phyloP scores from a whole-genome alignment of 805 yeast genomes.

The Suhomyces emberorum region DNA sequence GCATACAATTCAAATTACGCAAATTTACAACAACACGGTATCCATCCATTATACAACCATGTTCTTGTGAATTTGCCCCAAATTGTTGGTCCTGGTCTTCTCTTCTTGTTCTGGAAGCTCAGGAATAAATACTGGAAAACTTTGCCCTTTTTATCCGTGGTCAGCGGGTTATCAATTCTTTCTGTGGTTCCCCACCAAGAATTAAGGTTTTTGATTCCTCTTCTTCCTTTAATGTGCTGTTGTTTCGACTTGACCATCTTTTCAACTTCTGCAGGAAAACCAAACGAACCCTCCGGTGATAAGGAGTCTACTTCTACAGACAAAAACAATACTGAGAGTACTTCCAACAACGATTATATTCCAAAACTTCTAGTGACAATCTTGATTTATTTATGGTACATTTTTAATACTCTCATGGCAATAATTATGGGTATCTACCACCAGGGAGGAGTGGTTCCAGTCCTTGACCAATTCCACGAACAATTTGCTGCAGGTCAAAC shows the following conservation, averaged over 20 bases:
- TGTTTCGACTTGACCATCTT: slow-evolving; percentile 47
- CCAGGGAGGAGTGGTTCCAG: slow-evolving; percentile 86
- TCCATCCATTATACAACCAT: slow-evolving; percentile 79
- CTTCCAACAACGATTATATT: not conserved
- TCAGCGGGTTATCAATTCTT: slow-evolving; percentile 59
- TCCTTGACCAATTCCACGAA: slow-evolving; percentile 41
- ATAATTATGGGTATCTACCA: slow-evolving; percentile 76
- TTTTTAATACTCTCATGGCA: slow-evolving; percentile 60
- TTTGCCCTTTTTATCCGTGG: slow-evolving; percentile 55
- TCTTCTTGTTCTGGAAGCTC: slow-evolving; percentile 41
- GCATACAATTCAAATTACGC: slow-evolving; percentile 57
- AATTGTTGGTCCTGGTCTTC: slow-evolving; percentile 72
- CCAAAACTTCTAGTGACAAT: slow-evolving; percentile 12
- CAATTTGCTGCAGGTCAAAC: not conserved
- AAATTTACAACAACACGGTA: slow-evolving; percentile 76
- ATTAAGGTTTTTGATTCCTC: slow-evolving; percentile 78
- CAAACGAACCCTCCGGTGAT: not conserved
- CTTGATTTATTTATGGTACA: slow-evolving; percentile 48
- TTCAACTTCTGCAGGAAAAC: not conserved
- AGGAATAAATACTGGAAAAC: slow-evolving; percentile 41
- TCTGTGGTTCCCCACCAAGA: slow-evolving; percentile 91
- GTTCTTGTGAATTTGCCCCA: slow-evolving; percentile 72
- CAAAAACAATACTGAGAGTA: not conserved
- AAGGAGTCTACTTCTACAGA: not conserved
- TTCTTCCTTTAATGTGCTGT: slow-evolving; percentile 65